Evolutionary conservation across 805 yeast genomes (phyloP).

Genomic region (Komagataella populi): DNA sequence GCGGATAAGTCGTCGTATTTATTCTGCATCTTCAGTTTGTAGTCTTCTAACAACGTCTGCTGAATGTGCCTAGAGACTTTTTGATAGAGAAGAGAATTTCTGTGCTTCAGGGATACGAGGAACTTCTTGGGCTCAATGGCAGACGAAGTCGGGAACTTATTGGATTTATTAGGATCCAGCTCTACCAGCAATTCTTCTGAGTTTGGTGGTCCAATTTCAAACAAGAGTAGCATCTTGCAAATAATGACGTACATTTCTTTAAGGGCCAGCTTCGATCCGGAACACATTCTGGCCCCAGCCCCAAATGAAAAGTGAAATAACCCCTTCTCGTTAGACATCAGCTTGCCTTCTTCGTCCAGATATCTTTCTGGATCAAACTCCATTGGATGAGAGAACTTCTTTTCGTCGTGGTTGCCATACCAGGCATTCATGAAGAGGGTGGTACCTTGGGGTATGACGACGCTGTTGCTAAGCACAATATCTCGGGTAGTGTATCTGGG

Average conservation of each 20-base stretch:
- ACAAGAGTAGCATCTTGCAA: conserved; percentile 37
- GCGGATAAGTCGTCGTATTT: not conserved
- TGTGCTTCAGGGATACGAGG: conserved; percentile 17
- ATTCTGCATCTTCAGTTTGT: not conserved
- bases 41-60: not conserved
- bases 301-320: conserved; percentile 46
- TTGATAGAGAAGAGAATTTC: conserved; percentile 10
- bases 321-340: conserved; percentile 4
- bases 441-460: conserved; percentile 40
- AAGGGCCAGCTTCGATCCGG: conserved; percentile 52
- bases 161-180: conserved; percentile 36
- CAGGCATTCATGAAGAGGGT: conserved; percentile 51
- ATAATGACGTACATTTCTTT: conserved; percentile 50
- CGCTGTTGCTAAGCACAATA: conserved; percentile 23
- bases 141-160: conserved; percentile 39
- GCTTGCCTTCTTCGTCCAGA: conserved; percentile 18
- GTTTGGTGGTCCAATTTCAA: conserved; percentile 29
- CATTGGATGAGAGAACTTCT: conserved; percentile 26
- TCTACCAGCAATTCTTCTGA: conserved; percentile 21
- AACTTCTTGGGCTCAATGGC: conserved; percentile 47
- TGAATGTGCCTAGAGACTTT: not conserved
- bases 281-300: conserved; percentile 59
- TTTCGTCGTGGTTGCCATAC: conserved; percentile 55
- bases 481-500: conserved; percentile 48
- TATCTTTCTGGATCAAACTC: conserved; percentile 41